phyloP scores from a whole-genome alignment of 306 rosid species.

The Cicer arietinum region DNA sequence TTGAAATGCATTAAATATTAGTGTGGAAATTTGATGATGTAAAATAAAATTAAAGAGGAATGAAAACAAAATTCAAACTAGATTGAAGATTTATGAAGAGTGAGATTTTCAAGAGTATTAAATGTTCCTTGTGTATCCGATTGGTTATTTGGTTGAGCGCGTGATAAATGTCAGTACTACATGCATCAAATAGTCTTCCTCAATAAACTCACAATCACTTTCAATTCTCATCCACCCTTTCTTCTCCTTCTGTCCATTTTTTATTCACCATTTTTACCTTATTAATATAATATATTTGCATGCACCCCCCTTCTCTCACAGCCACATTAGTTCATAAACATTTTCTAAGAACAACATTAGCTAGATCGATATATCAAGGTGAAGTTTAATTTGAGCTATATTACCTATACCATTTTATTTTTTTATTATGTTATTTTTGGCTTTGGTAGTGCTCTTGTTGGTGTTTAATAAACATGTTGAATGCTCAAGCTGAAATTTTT shows the following conservation, averaged over 20 bases:
- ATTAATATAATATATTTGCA: neutral
- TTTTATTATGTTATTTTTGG: neutral
- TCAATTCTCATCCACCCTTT: constrained; percentile 10
- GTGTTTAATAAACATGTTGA: neutral
- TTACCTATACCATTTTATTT: neutral
- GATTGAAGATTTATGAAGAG: constrained; percentile 18
- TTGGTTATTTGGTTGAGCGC: neutral
- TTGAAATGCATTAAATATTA: neutral
- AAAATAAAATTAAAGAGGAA: constrained; percentile 12
- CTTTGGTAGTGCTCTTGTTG: neutral
- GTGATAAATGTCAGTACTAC: constrained; percentile 13
- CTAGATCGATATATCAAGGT: neutral
- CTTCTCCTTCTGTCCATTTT: constrained; percentile 4
- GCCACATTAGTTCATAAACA: neutral
- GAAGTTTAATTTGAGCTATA: neutral
- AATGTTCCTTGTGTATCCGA: constrained; percentile 8
- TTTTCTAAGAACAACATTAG: neutral
- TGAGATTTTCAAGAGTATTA: constrained; percentile 40
- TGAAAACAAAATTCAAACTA: constrained; percentile 22
- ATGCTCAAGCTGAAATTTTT: neutral
- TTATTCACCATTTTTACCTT: neutral
- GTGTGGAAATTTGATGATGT: constrained; percentile 5
- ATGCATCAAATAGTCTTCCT: constrained; percentile 11
- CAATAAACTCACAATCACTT: neutral
- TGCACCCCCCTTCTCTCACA: neutral